Percentiles rank a stretch among this genome's conserved stretches.
These are phyloP conservation scores for Penicillium sp. DNA, from an alignment of 2,329 filamentous ascomycete genomes.

Conservation along the genomic window DNA sequence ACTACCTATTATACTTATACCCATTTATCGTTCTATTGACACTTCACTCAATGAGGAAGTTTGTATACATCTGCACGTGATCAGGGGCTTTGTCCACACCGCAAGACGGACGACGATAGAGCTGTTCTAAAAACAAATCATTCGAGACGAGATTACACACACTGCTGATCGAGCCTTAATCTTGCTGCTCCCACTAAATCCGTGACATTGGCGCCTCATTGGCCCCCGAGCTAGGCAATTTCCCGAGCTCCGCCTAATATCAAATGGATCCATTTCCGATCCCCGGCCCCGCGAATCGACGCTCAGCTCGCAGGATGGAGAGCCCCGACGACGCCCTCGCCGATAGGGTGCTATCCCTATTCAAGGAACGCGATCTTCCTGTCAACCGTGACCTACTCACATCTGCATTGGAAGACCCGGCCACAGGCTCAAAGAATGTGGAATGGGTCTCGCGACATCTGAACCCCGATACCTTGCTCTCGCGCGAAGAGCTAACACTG, in stretches of 20 bases:
- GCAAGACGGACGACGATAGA: background rate
- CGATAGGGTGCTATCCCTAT: constrained; percentile 27
- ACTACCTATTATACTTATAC: background rate
- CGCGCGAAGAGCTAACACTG: constrained; percentile 44
- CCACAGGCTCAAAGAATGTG: constrained; percentile 20
- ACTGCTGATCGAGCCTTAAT: background rate
- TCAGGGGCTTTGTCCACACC: background rate
- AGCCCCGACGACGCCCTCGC: background rate
- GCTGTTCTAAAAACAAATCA: background rate
- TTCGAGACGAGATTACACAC: background rate
- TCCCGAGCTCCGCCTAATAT: constrained; percentile 3
- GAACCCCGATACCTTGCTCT: constrained; percentile 39
- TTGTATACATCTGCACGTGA: constrained; percentile 21
- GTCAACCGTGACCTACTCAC: constrained; percentile 34
- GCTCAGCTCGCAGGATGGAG: constrained; percentile 10
- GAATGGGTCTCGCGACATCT: constrained; percentile 41
- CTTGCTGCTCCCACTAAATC: background rate
- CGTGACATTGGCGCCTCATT: background rate
- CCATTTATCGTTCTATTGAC: background rate
- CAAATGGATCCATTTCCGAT: constrained; percentile 5
- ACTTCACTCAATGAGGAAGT: constrained; percentile 9
- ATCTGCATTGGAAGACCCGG: constrained; percentile 30
- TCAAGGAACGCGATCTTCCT: constrained; percentile 36
- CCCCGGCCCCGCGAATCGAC: constrained; percentile 8
- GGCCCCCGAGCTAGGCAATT: too few relatives aligned